phyloP scores from a whole-genome alignment of 1,284 basidiomycete genomes.

The Macrocystidia cucumis region DNA sequence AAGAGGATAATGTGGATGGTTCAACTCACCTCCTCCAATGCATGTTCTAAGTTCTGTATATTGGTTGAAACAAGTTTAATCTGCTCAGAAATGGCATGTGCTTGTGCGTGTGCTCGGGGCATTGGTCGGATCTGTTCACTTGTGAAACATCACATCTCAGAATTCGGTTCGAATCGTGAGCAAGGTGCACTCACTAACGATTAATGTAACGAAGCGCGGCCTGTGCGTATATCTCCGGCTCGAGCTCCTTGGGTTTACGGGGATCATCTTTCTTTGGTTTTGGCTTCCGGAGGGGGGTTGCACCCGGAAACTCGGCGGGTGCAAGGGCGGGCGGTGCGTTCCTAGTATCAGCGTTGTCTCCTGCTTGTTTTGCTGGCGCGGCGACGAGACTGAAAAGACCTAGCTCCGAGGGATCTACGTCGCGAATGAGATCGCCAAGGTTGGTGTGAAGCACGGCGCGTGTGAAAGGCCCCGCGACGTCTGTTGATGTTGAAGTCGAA shows the following conservation, averaged over 20 bases:
- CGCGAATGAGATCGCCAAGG: slow-evolving; percentile 69
- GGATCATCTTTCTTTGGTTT: slow-evolving; percentile 32
- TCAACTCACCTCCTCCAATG: slow-evolving; percentile 50
- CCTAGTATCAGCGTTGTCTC: slow-evolving; percentile 23
- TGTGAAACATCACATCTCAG: slow-evolving; percentile 17
- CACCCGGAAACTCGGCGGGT: slow-evolving; percentile 57
- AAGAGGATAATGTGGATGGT: slow-evolving; percentile 3
- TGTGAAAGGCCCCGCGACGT: slow-evolving; percentile 36
- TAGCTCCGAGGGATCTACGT: slow-evolving; percentile 66
- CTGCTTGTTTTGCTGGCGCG: slow-evolving; percentile 13
- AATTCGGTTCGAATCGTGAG: slow-evolving; percentile 6
- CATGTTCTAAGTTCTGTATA: slow-evolving; percentile 40
- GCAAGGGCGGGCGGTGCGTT: slow-evolving; percentile 34
- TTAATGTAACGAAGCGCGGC: slow-evolving; percentile 70
- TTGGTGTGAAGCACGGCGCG: slow-evolving; percentile 51
- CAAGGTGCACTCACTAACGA: slow-evolving; percentile 46
- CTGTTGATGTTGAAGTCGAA: too few species aligned
- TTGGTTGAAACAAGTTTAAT: slow-evolving; percentile 42
- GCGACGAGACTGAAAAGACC: slow-evolving; percentile 58
- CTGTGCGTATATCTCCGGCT: slow-evolving; percentile 66
- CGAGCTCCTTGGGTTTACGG: slow-evolving; percentile 36
- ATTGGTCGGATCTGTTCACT: slow-evolving; percentile 60
- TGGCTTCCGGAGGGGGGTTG: slow-evolving; percentile 57
- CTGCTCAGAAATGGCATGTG: slow-evolving; percentile 43
- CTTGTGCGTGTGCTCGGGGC: slow-evolving; percentile 60